Conservation (phyloP, 176 grass and related monocot genomes). For the Saccharum spontaneum region DNA sequence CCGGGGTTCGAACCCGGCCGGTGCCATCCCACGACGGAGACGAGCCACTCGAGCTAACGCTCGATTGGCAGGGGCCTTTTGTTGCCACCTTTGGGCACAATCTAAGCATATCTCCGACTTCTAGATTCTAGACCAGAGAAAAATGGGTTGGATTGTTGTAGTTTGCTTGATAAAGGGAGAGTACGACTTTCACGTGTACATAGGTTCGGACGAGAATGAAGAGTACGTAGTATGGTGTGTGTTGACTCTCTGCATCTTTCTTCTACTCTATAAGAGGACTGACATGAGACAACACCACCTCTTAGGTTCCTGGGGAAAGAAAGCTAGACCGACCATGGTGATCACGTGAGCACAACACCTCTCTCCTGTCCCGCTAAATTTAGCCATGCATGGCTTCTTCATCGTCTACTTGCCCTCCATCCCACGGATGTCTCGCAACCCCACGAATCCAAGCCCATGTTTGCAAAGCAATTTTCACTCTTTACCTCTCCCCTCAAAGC, state of each 20-base stretch:
- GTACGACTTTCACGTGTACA: too few relatives aligned
- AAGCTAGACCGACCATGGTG: background rate
- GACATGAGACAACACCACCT: background rate
- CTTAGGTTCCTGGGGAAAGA: too few relatives aligned
- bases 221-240: background rate
- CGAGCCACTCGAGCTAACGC: too few relatives aligned
- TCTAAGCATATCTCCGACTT: too few relatives aligned
- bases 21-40: too few relatives aligned
- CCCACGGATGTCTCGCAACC: slow-evolving; percentile 48
- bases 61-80: too few relatives aligned
- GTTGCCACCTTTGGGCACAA: too few relatives aligned
- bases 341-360: slow-evolving; percentile 4
- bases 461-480: slow-evolving; percentile 33
- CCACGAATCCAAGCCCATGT: slow-evolving; percentile 44
- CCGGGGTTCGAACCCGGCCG: too few relatives aligned
- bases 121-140: too few relatives aligned
- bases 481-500: slow-evolving; percentile 23
- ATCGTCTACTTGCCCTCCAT: background rate
- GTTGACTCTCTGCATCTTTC: background rate
- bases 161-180: too few relatives aligned
- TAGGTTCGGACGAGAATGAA: too few relatives aligned
- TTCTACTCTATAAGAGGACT: background rate
- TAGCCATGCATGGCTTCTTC: slow-evolving; percentile 19
- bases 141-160: too few relatives aligned
- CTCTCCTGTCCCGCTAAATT: slow-evolving; percentile 17